Conservation (phyloP, 495 filamentous ascomycete species). For the Massariosphaeria phaeospora region DNA sequence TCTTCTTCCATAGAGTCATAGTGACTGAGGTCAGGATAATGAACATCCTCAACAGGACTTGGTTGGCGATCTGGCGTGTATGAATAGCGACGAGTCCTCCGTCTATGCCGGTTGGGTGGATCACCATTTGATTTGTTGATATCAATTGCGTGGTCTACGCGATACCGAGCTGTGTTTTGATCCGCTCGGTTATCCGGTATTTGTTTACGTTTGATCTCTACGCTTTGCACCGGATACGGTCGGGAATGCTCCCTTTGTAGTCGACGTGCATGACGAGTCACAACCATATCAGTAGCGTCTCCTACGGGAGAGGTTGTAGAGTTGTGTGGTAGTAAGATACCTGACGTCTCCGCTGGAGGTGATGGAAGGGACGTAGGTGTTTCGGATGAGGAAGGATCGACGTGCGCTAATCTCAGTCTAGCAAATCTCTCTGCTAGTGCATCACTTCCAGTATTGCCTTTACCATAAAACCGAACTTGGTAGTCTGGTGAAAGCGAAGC, state of each 20-base stretch:
- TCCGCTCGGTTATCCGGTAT: background rate
- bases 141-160: background rate
- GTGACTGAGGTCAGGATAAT: background rate
- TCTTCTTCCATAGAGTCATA: background rate
- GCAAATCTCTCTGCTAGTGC: background rate
- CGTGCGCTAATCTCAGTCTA: background rate
- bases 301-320: background rate
- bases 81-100: background rate
- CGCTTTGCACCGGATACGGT: background rate
- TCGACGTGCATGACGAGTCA: background rate
- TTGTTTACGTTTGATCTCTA: background rate
- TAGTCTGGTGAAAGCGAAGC: background rate
- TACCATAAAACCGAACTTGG: background rate
- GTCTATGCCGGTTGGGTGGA: background rate
- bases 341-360: background rate
- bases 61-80: background rate
- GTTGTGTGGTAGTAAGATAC: background rate
- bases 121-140: background rate
- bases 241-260: background rate
- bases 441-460: background rate
- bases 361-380: background rate
- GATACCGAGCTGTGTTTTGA: background rate
- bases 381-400: background rate
- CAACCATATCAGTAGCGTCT: background rate
- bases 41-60: background rate